phyloP scores from a whole-genome alignment of 352 stramenopile species.

The Saprolegnia parasitica region DNA sequence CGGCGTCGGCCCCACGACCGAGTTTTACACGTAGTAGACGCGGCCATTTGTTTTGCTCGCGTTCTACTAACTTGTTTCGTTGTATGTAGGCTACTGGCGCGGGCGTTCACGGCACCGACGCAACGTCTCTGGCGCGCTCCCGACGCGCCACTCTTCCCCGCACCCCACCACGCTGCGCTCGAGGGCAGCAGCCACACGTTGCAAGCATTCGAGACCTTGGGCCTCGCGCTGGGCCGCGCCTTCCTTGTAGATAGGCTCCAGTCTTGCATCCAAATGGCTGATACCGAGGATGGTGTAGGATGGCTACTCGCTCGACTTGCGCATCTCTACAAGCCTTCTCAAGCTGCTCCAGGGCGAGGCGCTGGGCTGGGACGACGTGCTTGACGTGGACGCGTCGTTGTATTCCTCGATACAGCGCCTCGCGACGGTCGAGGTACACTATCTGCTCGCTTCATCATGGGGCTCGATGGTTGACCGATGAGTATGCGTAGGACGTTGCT shows the following conservation, averaged over 20 bases:
- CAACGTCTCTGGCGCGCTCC: not conserved
- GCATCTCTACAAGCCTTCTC: not conserved
- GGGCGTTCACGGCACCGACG: not conserved
- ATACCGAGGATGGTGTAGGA: not conserved
- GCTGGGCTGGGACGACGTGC: not conserved
- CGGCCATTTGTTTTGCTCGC: too few relatives aligned
- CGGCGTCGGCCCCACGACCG: constrained; percentile 35
- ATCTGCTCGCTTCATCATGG: too few relatives aligned
- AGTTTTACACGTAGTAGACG: constrained; percentile 42
- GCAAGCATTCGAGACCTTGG: not conserved
- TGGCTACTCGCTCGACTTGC: not conserved
- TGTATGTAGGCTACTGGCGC: not conserved
- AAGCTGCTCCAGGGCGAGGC: not conserved
- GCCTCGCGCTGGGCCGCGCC: not conserved
- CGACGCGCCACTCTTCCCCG: not conserved
- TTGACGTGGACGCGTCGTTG: not conserved
- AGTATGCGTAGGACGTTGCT: not conserved
- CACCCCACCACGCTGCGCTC: not conserved
- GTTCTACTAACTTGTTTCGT: too few relatives aligned
- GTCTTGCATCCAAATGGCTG: not conserved
- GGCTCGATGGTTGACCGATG: not conserved
- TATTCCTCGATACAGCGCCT: not conserved
- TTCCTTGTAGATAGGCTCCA: not conserved
- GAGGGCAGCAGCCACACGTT: not conserved
- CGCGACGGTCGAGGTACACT: too few relatives aligned